phyloP scores from a whole-genome alignment of 257 asterid genomes.

The Ocimum tenuiflorum region DNA sequence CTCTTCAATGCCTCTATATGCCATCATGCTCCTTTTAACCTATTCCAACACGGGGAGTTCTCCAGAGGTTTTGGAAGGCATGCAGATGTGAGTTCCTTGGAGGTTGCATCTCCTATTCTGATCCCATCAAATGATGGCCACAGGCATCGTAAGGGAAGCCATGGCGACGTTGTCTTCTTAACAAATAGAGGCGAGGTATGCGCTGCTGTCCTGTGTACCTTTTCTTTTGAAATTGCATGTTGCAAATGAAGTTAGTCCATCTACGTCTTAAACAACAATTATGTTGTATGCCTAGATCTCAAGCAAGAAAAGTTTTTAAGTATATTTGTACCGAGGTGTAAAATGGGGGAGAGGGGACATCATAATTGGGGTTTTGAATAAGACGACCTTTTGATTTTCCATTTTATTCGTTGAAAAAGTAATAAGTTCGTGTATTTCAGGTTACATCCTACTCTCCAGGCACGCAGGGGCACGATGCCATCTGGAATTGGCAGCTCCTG shows the following conservation, averaged over 20 bases:
- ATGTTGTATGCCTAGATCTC: not conserved
- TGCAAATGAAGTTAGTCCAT: not conserved
- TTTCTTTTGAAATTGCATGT: not conserved
- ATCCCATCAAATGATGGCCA: slow-evolving; percentile 82
- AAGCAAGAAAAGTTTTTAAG: not conserved
- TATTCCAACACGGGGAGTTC: slow-evolving; percentile 77
- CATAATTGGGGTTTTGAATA: too few relatives aligned
- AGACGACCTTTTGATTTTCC: too few relatives aligned
- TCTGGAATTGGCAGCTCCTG: slow-evolving; percentile 88
- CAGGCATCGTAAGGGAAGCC: slow-evolving; percentile 85
- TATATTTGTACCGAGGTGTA: too few relatives aligned
- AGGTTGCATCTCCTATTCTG: slow-evolving; percentile 90
- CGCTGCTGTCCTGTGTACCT: not conserved
- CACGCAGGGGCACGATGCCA: slow-evolving; percentile 70
- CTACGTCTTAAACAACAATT: not conserved
- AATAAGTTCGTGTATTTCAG: slow-evolving; percentile 43
- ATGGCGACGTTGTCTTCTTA: slow-evolving; percentile 83
- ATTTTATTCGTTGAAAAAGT: too few relatives aligned
- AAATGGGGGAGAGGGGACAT: too few relatives aligned
- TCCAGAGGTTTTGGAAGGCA: slow-evolving; percentile 59
- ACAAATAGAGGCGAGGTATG: slow-evolving; percentile 97
- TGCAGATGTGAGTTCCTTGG: slow-evolving; percentile 56
- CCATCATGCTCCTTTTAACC: slow-evolving; percentile 80
- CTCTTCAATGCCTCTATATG: slow-evolving; percentile 96
- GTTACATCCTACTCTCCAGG: slow-evolving; percentile 96